phyloP scores from a whole-genome alignment of 176 grass and related monocot species.

The Otatea glauca region DNA sequence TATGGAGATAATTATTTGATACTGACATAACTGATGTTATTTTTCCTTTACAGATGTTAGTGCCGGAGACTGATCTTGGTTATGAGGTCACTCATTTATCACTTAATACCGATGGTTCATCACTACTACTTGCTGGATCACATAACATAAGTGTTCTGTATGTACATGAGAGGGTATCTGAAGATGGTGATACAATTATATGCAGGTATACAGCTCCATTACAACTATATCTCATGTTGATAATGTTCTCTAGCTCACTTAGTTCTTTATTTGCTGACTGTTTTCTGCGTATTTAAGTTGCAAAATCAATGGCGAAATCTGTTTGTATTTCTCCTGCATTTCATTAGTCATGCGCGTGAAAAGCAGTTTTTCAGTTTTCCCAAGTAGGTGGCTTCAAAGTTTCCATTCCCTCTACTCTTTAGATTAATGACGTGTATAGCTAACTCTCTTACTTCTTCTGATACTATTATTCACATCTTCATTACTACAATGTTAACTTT shows the following conservation, averaged over 20 bases:
- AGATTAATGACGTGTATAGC: conserved; percentile 8
- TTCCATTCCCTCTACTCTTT: not conserved
- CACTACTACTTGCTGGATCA: conserved; percentile 74
- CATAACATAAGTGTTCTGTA: conserved; percentile 64
- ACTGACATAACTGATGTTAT: not conserved
- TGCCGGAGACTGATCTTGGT: conserved; percentile 63
- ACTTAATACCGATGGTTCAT: conserved; percentile 78
- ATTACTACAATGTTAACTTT: conserved; percentile 5
- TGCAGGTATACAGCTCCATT: conserved; percentile 66
- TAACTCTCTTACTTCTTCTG: conserved; percentile 28
- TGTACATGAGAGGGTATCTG: conserved; percentile 73
- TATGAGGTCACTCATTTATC: conserved; percentile 56
- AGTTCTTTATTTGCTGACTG: not conserved
- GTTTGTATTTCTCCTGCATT: not conserved
- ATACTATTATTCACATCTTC: conserved; percentile 19
- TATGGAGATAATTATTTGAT: conserved; percentile 36
- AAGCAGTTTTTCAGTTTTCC: not conserved
- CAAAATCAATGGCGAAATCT: not conserved
- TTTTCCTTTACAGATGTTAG: conserved; percentile 58
- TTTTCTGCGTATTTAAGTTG: conserved; percentile 12
- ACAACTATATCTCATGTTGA: conserved; percentile 26
- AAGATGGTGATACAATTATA: conserved; percentile 61
- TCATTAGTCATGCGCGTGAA: conserved; percentile 20
- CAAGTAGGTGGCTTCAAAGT: not conserved
- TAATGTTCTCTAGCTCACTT: not conserved